Conservation (phyloP, 352 stramenopile species). For the Thalassiosira livingstoniorum region DNA sequence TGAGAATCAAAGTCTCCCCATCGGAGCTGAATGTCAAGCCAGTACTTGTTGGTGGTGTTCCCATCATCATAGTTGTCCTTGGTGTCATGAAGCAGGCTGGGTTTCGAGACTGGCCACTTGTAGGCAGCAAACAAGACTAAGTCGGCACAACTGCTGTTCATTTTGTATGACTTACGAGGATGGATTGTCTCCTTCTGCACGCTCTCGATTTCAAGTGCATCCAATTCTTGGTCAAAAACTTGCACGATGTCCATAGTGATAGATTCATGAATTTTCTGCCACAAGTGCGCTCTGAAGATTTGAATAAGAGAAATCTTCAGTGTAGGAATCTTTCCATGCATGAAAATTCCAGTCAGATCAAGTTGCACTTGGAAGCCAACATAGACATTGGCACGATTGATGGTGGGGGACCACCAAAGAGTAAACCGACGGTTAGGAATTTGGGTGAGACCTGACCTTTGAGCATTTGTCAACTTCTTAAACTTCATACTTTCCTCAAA, state of each 20-base stretch:
- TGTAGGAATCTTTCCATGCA: constrained; percentile 99
- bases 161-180: constrained; percentile 99
- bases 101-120: constrained; percentile 96
- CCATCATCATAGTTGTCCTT: constrained; percentile 96
- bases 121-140: constrained; percentile 98
- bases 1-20: constrained; percentile 99
- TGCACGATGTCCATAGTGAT: constrained; percentile 97
- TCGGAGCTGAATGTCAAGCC: constrained; percentile 99
- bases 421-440: constrained; percentile 99
- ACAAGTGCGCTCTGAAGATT: constrained; percentile 96
- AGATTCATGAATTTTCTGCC: constrained; percentile 99
- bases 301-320: constrained; percentile 97
- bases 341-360: constrained; percentile 99
- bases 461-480: constrained; percentile 99
- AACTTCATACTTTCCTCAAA: constrained; percentile 91
- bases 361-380: constrained; percentile 99
- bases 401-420: constrained; percentile 99
- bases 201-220: constrained; percentile 99
- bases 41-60: constrained; percentile 99
- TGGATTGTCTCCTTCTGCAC: constrained; percentile 99
- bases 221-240: constrained; percentile 99
- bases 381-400: constrained; percentile 99
- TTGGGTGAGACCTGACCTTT: constrained; percentile 99
- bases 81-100: constrained; percentile 91
- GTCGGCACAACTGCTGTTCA: constrained; percentile 99